Conservation (phyloP, 2,329 filamentous ascomycete genomes). For the Ciborinia camelliae region DNA sequence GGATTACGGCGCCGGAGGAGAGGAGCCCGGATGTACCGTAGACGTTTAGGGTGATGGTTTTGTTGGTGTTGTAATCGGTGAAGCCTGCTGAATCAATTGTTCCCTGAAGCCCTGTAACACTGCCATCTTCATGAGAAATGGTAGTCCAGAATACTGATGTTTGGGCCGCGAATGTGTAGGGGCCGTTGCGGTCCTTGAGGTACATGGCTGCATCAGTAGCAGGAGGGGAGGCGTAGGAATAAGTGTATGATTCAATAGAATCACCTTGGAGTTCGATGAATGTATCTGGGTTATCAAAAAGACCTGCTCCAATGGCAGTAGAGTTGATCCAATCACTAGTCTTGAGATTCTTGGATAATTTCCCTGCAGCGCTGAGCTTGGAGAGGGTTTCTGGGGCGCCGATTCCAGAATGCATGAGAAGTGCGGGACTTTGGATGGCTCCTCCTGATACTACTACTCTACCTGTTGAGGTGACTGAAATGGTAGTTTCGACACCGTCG, state of each 20-base stretch:
- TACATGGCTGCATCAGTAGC: slow-evolving; percentile 46
- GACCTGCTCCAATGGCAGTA: slow-evolving; percentile 46
- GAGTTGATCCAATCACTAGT: slow-evolving; percentile 47
- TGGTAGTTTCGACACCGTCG: slow-evolving; percentile 31
- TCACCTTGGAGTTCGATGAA: slow-evolving; percentile 48
- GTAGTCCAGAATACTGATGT: slow-evolving; percentile 53
- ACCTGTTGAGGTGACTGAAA: slow-evolving; percentile 26
- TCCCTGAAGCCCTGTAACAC: slow-evolving; percentile 47
- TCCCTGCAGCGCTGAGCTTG: slow-evolving; percentile 39
- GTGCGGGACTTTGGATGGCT: slow-evolving; percentile 49
- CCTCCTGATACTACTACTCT: slow-evolving; percentile 49
- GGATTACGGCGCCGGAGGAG: slow-evolving; percentile 46
- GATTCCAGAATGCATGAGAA: slow-evolving; percentile 51
- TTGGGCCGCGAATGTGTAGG: slow-evolving; percentile 52
- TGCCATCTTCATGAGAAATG: slow-evolving; percentile 43
- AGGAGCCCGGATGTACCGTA: slow-evolving; percentile 55
- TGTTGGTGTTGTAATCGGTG: slow-evolving; percentile 40
- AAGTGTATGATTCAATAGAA: slow-evolving; percentile 46
- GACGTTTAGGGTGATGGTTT: slow-evolving; percentile 54
- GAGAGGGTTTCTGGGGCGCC: slow-evolving; percentile 39
- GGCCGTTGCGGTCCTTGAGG: slow-evolving; percentile 47
- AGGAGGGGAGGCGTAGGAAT: slow-evolving; percentile 46
- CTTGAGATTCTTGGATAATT: slow-evolving; percentile 37
- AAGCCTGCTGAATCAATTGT: slow-evolving; percentile 50
- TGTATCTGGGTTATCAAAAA: slow-evolving; percentile 56